Percentiles rank a stretch among this genome's conserved stretches.
These are phyloP conservation scores for Leishmania tropica DNA, from an alignment of 208 protist species.

Conservation along the genomic window DNA sequence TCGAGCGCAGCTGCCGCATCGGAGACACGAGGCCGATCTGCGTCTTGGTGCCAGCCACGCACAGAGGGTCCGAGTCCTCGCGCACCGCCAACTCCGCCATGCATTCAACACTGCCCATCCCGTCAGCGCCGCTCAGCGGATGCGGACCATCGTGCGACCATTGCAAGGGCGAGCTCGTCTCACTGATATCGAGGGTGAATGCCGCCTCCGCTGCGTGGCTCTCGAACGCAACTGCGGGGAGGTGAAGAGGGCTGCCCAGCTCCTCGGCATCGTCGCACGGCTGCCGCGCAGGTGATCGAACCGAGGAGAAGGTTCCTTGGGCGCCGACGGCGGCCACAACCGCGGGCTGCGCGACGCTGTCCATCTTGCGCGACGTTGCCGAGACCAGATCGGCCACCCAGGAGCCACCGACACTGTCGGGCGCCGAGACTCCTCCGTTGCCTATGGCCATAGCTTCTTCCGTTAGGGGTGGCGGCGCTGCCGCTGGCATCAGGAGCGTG, in stretches of 20 bases:
- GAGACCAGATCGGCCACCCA: background rate
- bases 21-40: constrained; percentile 1
- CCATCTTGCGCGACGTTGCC: background rate
- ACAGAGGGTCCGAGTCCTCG: constrained; percentile 4
- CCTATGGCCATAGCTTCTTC: background rate
- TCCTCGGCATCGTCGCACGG: background rate
- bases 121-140: background rate
- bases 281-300: background rate
- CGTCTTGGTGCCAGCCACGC: constrained; percentile 7
- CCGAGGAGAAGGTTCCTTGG: background rate
- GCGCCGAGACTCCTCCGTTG: background rate
- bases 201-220: constrained; percentile 14
- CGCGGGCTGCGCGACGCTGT: background rate
- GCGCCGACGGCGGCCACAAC: background rate
- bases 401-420: background rate
- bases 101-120: background rate
- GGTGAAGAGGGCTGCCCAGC: constrained; percentile 22
- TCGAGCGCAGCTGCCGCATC: background rate
- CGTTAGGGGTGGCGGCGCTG: background rate
- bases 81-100: background rate
- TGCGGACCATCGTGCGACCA: background rate
- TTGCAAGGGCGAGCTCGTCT: background rate
- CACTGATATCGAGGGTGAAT: constrained; percentile 21
- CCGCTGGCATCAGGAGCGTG: background rate
- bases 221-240: constrained; percentile 30